phyloP scores from a whole-genome alignment of 2,329 filamentous ascomycete genomes.

The Apiospora koreana region DNA sequence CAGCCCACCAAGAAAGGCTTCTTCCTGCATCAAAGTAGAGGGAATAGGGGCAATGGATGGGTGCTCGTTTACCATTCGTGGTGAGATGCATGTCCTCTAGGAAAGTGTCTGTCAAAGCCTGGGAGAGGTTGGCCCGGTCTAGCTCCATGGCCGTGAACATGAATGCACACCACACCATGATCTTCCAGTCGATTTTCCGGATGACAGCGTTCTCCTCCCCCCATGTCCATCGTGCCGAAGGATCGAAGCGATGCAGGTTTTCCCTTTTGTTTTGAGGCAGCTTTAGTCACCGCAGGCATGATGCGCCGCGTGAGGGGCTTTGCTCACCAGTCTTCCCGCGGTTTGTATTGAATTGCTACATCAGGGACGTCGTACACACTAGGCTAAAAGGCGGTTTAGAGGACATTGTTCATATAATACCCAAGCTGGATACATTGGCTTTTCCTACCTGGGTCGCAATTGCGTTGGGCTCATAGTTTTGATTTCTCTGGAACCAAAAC shows the following conservation, averaged over 20 bases:
- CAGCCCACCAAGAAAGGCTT: not conserved
- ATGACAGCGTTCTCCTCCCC: constrained; percentile 55
- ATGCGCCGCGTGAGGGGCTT: not conserved
- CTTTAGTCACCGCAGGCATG: not conserved
- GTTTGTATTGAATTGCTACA: constrained; percentile 38
- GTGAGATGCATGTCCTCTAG: constrained; percentile 50
- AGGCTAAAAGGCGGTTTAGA: constrained; percentile 28
- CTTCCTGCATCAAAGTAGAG: too few species aligned
- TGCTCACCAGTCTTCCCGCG: constrained; percentile 28
- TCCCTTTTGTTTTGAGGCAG: constrained; percentile 36
- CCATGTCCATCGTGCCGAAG: constrained; percentile 51
- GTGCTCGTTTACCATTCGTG: constrained; percentile 39
- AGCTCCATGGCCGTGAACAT: constrained; percentile 65
- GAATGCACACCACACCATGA: constrained; percentile 43
- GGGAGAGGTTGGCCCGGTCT: constrained; percentile 59
- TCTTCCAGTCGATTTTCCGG: constrained; percentile 44
- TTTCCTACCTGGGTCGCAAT: constrained; percentile 29
- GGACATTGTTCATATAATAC: not conserved
- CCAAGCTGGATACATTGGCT: not conserved
- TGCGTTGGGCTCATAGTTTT: constrained; percentile 24
- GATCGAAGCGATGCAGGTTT: constrained; percentile 56
- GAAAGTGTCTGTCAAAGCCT: constrained; percentile 63
- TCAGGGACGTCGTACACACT: constrained; percentile 48
- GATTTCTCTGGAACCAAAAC: constrained; percentile 35
- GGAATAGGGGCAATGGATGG: too few species aligned